Evolutionary conservation across 106 monocot species (phyloP).

Genomic region (Acorus calamus): DNA sequence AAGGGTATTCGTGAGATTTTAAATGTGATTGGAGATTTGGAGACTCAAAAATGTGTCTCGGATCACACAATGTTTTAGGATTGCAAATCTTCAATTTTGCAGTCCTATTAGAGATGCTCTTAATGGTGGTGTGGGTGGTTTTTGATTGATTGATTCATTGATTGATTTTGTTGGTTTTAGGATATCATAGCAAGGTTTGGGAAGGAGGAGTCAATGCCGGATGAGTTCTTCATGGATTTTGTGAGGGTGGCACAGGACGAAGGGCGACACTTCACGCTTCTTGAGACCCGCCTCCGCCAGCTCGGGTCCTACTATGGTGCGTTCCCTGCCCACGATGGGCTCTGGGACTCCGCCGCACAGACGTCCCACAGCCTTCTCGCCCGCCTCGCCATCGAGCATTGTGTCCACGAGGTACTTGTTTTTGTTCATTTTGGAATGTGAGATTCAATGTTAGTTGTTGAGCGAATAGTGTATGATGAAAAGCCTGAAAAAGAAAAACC

Average conservation of each 20-base stretch:
- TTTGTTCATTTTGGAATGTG: not conserved
- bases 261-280: constrained; percentile 65
- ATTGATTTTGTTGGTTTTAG: constrained; percentile 7
- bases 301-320: constrained; percentile 73
- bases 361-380: constrained; percentile 48
- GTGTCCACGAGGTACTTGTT: constrained; percentile 67
- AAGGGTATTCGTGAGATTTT: too few species aligned
- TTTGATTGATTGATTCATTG: too few species aligned
- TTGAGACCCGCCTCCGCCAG: constrained; percentile 40
- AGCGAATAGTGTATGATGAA: too few species aligned
- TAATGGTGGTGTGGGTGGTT: too few species aligned
- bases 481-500: too few species aligned
- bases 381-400: constrained; percentile 85
- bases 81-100: too few species aligned
- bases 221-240: constrained; percentile 77
- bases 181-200: constrained; percentile 88
- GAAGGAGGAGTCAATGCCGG: constrained; percentile 42
- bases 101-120: too few species aligned
- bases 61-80: too few species aligned
- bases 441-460: not conserved
- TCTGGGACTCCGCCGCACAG: constrained; percentile 74
- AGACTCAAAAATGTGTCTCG: too few species aligned
- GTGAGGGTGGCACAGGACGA: constrained; percentile 72
- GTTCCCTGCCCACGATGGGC: constrained; percentile 77
- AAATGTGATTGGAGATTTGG: too few species aligned